Conservation (phyloP, 345 rosid genomes). For the Bruguiera sexangula region DNA sequence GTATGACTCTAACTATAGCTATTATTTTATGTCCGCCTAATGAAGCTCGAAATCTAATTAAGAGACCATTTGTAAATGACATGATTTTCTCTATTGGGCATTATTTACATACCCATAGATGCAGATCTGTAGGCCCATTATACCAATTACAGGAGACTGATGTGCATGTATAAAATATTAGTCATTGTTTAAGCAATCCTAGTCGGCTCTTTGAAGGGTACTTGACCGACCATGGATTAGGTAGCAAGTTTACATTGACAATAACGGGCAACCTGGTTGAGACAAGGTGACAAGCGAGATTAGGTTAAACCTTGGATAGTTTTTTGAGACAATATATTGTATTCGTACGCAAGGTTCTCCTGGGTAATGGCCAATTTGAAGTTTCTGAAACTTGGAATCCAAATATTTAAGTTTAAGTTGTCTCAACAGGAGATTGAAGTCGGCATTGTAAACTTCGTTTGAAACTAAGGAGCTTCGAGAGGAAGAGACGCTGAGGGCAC, state of each 20-base stretch:
- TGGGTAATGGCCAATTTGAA: neutral
- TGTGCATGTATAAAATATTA: neutral
- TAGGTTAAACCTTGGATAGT: neutral
- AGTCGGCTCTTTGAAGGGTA: neutral
- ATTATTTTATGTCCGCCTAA: too few relatives aligned
- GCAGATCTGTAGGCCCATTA: too few relatives aligned
- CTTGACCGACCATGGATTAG: constrained; percentile 19
- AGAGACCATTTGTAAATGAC: too few relatives aligned
- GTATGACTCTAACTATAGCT: too few relatives aligned
- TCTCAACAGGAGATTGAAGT: neutral
- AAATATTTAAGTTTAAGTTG: neutral
- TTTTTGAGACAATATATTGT: constrained; percentile 13
- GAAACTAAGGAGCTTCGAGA: constrained; percentile 21
- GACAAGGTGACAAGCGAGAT: constrained; percentile 25
- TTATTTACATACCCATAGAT: too few relatives aligned
- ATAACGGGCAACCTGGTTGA: constrained; percentile 24
- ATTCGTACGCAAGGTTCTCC: constrained; percentile 12
- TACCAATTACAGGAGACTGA: neutral
- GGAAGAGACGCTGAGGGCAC: neutral
- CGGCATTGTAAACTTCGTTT: constrained; percentile 3
- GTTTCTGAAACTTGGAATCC: constrained; percentile 18
- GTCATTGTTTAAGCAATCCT: constrained; percentile 14
- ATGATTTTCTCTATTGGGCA: too few relatives aligned
- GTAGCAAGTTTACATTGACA: constrained; percentile 30
- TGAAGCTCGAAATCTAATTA: too few relatives aligned